phyloP scores from a whole-genome alignment of 345 rosid species.

The Populus davidiana region DNA sequence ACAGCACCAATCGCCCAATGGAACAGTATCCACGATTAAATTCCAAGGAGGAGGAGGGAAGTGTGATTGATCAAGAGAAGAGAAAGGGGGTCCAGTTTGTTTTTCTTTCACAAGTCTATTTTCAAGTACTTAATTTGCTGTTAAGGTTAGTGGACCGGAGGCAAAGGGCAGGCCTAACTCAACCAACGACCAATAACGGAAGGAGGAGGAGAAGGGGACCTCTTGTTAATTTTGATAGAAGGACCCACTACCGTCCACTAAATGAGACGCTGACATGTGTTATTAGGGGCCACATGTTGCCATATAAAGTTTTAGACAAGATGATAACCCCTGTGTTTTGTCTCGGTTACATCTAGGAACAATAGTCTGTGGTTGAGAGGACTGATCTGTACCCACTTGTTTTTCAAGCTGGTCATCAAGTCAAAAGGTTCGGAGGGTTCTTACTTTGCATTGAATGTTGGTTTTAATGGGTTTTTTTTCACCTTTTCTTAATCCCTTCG shows the following conservation, averaged over 20 bases:
- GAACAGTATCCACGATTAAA: not conserved
- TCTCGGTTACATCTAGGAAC: not conserved
- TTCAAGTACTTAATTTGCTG: slow-evolving; percentile 17
- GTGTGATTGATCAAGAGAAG: not conserved
- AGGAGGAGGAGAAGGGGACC: not conserved
- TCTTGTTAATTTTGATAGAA: not conserved
- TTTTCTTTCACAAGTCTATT: not conserved
- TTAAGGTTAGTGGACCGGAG: slow-evolving; percentile 5
- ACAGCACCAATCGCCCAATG: not conserved
- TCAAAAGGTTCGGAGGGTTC: not conserved
- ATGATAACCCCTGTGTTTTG: not conserved
- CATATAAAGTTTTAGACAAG: not conserved
- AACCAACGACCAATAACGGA: slow-evolving; percentile 29
- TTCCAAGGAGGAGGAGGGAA: not conserved
- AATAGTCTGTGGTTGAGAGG: not conserved
- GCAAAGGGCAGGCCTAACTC: slow-evolving; percentile 19
- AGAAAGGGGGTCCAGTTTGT: not conserved
- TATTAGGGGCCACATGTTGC: not conserved
- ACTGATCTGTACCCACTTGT: not conserved
- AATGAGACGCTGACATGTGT: slow-evolving; percentile 19
- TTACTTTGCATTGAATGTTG: not conserved
- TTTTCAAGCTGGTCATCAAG: not conserved
- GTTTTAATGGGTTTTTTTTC: too few species aligned
- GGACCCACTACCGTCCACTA: slow-evolving; percentile 13
- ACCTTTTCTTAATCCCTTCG: not conserved